Conservation (phyloP, 257 asterid genomes). For the Rhazya stricta region DNA sequence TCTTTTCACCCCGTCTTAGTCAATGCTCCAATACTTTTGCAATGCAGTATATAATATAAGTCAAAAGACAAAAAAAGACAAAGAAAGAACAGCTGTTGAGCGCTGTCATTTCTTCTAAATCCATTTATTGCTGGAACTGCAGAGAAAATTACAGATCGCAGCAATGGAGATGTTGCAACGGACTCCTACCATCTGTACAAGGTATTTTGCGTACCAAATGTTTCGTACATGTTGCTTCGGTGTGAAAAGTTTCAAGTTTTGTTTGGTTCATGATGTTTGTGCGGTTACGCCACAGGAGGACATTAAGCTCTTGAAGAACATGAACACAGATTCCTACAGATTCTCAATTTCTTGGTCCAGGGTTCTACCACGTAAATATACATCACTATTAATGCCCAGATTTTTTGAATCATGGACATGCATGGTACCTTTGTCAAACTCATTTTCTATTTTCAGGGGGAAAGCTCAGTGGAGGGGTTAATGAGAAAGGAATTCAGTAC, state of each 20-base stretch:
- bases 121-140: not conserved
- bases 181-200: not conserved
- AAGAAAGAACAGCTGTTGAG: too few relatives aligned
- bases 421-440: not conserved
- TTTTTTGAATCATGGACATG: not conserved
- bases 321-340: not conserved
- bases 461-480: not conserved
- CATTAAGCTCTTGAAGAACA: not conserved
- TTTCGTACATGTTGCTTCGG: too few relatives aligned
- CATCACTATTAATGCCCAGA: not conserved
- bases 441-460: not conserved
- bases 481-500: not conserved
- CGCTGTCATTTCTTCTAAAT: too few relatives aligned
- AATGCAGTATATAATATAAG: too few relatives aligned
- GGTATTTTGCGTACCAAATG: not conserved
- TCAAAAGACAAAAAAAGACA: too few relatives aligned
- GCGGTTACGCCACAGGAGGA: too few relatives aligned
- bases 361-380: not conserved
- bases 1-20: too few relatives aligned
- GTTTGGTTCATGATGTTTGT: too few relatives aligned
- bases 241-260: too few relatives aligned
- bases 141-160: not conserved
- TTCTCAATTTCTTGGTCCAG: slow-evolving; percentile 9
- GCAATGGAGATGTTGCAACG: not conserved
- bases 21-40: too few relatives aligned